Conservation (phyloP, 208 protist genomes). For the Strigomonas culicis region DNA sequence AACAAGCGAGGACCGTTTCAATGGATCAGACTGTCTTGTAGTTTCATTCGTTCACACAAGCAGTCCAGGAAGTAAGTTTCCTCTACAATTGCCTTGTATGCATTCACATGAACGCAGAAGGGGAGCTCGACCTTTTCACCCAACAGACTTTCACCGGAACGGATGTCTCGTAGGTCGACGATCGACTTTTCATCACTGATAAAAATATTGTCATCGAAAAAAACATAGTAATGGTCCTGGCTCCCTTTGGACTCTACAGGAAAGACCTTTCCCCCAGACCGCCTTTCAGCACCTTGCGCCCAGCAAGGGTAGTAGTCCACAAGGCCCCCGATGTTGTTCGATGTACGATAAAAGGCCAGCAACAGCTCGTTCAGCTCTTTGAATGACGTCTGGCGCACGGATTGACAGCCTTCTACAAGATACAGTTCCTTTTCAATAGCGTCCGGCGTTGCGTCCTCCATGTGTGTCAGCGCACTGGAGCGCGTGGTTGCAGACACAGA, state of each 20-base stretch:
- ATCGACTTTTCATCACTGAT: conserved; percentile 82
- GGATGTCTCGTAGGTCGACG: conserved; percentile 72
- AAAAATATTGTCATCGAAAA: conserved; percentile 91
- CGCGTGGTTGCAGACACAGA: conserved; percentile 38
- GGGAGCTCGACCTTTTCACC: conserved; percentile 40
- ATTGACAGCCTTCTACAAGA: conserved; percentile 38
- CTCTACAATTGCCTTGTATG: conserved; percentile 79
- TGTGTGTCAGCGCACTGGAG: conserved; percentile 17
- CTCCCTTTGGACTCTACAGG: conserved; percentile 32
- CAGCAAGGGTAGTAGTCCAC: conserved; percentile 89
- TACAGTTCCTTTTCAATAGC: conserved; percentile 29
- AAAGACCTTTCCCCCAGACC: conserved; percentile 81
- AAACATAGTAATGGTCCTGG: conserved; percentile 49
- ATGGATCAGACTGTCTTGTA: conserved; percentile 25
- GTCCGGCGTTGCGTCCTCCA: conserved; percentile 20
- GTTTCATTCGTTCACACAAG: conserved; percentile 33
- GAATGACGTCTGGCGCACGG: conserved; percentile 48
- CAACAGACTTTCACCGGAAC: conserved; percentile 35
- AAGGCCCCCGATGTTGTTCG: conserved; percentile 66
- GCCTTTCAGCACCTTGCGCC: conserved; percentile 71
- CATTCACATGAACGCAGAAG: conserved; percentile 75
- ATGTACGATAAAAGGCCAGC: conserved; percentile 43
- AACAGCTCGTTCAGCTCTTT: conserved; percentile 38
- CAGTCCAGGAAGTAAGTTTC: conserved; percentile 81
- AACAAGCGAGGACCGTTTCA: conserved; percentile 1